Evolutionary conservation across 164 flowering plant species (phyloP).

Genomic region (Chimonanthus praecox): DNA sequence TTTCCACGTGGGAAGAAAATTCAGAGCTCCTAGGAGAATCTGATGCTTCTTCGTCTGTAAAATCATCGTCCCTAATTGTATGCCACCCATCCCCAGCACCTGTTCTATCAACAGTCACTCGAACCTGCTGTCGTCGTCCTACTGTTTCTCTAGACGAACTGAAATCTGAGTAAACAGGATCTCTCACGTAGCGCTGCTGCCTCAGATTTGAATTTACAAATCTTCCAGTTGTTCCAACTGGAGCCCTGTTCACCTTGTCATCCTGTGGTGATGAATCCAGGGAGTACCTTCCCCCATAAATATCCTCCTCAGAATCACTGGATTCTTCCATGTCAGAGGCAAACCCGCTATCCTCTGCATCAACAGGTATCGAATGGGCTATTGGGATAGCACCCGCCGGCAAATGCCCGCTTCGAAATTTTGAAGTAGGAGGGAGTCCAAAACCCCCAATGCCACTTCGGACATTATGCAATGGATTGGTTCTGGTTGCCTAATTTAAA

Average conservation of each 20-base stretch:
- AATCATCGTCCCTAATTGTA: constrained; percentile 28
- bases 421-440: constrained; percentile 58
- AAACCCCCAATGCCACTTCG: constrained; percentile 34
- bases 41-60: constrained; percentile 58
- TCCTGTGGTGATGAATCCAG: constrained; percentile 49
- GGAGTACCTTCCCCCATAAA: constrained; percentile 54
- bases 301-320: constrained; percentile 60
- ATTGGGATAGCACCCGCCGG: constrained; percentile 39
- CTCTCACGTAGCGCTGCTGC: constrained; percentile 19
- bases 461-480: constrained; percentile 26
- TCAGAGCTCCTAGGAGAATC: constrained; percentile 81
- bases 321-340: constrained; percentile 58
- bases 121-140: constrained; percentile 7
- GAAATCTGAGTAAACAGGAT: constrained; percentile 25
- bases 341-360: constrained; percentile 40
- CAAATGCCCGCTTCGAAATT: constrained; percentile 64
- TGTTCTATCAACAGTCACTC: constrained; percentile 11
- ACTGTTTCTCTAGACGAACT: constrained; percentile 27
- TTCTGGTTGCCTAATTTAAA: constrained; percentile 25
- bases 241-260: constrained; percentile 13
- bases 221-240: constrained; percentile 17
- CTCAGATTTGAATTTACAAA: constrained; percentile 10
- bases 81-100: constrained; percentile 30
- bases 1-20: constrained; percentile 42
- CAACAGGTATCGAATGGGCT: constrained; percentile 23